Conservation (phyloP, 352 stramenopile genomes). For the Hyaloperonospora brassicae region DNA sequence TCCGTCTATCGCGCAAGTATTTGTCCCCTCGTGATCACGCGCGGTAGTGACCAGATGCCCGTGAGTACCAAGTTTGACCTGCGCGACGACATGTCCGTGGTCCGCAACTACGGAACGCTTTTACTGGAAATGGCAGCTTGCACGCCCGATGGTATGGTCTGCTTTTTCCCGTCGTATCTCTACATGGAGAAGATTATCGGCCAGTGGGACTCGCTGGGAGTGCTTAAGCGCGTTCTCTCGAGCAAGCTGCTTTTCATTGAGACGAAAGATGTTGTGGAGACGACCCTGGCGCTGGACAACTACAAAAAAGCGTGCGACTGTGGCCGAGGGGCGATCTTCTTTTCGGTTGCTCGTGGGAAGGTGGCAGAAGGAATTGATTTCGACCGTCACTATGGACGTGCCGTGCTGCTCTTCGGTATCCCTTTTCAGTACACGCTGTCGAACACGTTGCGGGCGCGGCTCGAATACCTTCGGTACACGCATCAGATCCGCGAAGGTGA, state of each 20-base stretch:
- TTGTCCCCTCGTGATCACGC: slow-evolving; percentile 96
- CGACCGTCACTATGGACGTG: too few species aligned
- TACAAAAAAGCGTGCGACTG: slow-evolving; percentile 95
- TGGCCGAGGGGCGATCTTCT: too few species aligned
- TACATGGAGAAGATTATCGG: slow-evolving; percentile 99
- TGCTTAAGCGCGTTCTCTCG: slow-evolving; percentile 91
- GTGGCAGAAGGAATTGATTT: slow-evolving; percentile 98
- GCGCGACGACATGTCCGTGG: slow-evolving; percentile 84
- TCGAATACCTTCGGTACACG: too few species aligned
- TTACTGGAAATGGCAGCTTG: slow-evolving; percentile 88
- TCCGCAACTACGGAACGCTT: slow-evolving; percentile 94
- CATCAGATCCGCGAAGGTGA: too few species aligned
- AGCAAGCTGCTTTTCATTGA: slow-evolving; percentile 99
- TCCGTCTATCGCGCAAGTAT: slow-evolving; percentile 97
- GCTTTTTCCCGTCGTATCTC: slow-evolving; percentile 98
- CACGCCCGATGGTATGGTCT: slow-evolving; percentile 97
- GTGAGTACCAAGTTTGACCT: slow-evolving; percentile 94
- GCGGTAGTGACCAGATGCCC: slow-evolving; percentile 93
- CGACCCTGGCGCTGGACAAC: slow-evolving; percentile 97
- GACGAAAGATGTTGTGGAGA: slow-evolving; percentile 99
- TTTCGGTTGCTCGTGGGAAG: slow-evolving; percentile 97
- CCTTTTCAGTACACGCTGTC: too few species aligned
- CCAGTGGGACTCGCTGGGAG: slow-evolving; percentile 90
- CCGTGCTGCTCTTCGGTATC: too few species aligned
- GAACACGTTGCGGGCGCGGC: too few species aligned